phyloP scores from a whole-genome alignment of 371 early-diverging fungal genomes.

The Mucor circinelloides region DNA sequence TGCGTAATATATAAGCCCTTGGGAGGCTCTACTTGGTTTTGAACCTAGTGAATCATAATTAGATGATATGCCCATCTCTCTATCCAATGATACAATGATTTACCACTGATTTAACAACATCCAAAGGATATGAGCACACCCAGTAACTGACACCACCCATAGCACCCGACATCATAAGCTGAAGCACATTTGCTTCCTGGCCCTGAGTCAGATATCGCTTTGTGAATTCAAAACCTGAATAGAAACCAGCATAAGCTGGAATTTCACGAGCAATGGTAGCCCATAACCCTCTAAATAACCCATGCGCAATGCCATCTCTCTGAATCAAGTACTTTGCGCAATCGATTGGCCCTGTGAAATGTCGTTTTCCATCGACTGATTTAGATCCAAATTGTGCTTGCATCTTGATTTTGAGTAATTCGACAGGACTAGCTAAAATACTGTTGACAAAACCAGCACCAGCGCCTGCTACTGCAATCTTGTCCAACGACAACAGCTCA shows the following conservation, averaged over 20 bases:
- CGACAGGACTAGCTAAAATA: constrained; percentile 79
- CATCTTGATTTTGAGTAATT: constrained; percentile 79
- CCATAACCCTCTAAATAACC: constrained; percentile 81
- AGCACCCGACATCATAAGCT: constrained; percentile 77
- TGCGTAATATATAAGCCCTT: constrained; percentile 63
- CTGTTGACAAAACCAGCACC: constrained; percentile 78
- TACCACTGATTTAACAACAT: constrained; percentile 81
- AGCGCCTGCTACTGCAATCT: constrained; percentile 79
- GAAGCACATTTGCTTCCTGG: constrained; percentile 50
- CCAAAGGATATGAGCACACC: constrained; percentile 83
- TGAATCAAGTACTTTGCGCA: constrained; percentile 65
- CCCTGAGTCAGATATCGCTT: constrained; percentile 60
- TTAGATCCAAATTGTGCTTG: constrained; percentile 74
- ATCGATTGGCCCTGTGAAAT: constrained; percentile 64
- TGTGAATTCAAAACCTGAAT: constrained; percentile 76
- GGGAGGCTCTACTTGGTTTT: constrained; percentile 63
- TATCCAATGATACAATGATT: constrained; percentile 6
- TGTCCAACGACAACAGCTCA: constrained; percentile 47
- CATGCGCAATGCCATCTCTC: constrained; percentile 67
- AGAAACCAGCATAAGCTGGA: constrained; percentile 86
- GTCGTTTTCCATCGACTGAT: constrained; percentile 9
- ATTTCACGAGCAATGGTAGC: constrained; percentile 78
- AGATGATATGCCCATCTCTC: neutral
- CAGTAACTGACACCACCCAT: constrained; percentile 80
- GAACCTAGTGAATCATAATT: constrained; percentile 38